Evolutionary conservation across 2,329 filamentous ascomycete species (phyloP).

Genomic region (Ophioceras dolichostomum): DNA sequence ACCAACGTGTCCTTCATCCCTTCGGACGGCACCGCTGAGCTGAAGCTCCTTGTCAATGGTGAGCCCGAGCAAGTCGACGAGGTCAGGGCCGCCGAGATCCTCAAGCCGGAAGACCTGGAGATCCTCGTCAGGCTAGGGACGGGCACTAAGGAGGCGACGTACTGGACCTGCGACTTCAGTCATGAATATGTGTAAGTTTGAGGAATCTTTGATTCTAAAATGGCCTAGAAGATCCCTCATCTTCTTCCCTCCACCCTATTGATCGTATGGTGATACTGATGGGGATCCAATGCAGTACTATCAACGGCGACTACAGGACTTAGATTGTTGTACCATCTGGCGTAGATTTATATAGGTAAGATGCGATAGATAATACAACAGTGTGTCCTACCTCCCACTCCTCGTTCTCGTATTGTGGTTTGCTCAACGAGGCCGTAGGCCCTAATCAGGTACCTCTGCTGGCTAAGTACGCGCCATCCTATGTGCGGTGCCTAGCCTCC

Average conservation of each 20-base stretch:
- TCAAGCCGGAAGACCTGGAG: conserved; percentile 67
- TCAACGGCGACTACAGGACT: no score
- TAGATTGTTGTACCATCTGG: no score
- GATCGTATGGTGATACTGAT: conserved; percentile 5
- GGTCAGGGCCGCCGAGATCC: conserved; percentile 60
- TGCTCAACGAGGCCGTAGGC: no score
- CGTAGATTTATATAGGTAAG: no score
- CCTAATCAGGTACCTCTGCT: no score
- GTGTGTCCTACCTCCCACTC: no score
- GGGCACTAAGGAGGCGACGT: conserved; percentile 54
- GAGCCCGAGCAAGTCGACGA: conserved; percentile 75
- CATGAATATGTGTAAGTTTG: conserved; percentile 59
- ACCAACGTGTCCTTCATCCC: conserved; percentile 74
- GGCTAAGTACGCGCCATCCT: no score
- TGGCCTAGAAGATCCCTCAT: no score
- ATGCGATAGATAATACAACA: no score
- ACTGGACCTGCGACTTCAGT: conserved; percentile 81
- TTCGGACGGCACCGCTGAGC: conserved; percentile 60
- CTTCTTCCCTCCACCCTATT: background rate
- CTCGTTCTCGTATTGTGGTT: no score
- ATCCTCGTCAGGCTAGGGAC: conserved; percentile 65
- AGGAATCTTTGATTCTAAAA: no score
- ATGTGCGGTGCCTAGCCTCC: no score
- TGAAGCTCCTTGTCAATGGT: conserved; percentile 66
- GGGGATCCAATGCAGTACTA: background rate